Evolutionary conservation across 2,329 filamentous ascomycete genomes (phyloP).

Genomic region (Chaetomium sp.): DNA sequence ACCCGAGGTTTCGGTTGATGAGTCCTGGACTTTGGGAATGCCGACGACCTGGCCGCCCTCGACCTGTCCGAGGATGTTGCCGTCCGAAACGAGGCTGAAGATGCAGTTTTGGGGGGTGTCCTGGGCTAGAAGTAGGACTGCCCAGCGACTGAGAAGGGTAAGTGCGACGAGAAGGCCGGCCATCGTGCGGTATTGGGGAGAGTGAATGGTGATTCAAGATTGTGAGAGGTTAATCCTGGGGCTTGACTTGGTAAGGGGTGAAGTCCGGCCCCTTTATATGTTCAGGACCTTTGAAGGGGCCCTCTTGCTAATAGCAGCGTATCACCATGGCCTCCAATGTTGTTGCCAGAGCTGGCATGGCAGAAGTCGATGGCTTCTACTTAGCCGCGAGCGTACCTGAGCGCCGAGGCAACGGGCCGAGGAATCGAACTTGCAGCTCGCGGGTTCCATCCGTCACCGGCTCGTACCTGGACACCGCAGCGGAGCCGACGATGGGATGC

Average conservation of each 20-base stretch:
- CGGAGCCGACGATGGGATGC: background rate
- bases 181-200: background rate
- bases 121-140: background rate
- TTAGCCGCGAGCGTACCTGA: background rate
- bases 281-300: no score
- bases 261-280: no score
- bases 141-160: constrained; percentile 2
- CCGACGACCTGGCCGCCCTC: constrained; percentile 18
- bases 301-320: no score
- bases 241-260: background rate
- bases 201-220: constrained; percentile 1
- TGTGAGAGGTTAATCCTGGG: background rate
- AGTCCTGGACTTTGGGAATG: background rate
- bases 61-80: constrained; percentile 18
- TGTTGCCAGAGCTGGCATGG: no score
- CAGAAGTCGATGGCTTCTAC: background rate
- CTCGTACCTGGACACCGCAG: background rate
- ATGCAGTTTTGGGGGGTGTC: background rate
- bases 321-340: no score
- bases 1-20: background rate
- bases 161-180: background rate
- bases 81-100: constrained; percentile 15
- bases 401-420: background rate
- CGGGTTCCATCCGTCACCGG: background rate
- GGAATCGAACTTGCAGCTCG: background rate